These are phyloP conservation scores for Pestalotiopsis sp. DNA, from an alignment of 2,329 filamentous ascomycete species.

Conservation along the genomic window DNA sequence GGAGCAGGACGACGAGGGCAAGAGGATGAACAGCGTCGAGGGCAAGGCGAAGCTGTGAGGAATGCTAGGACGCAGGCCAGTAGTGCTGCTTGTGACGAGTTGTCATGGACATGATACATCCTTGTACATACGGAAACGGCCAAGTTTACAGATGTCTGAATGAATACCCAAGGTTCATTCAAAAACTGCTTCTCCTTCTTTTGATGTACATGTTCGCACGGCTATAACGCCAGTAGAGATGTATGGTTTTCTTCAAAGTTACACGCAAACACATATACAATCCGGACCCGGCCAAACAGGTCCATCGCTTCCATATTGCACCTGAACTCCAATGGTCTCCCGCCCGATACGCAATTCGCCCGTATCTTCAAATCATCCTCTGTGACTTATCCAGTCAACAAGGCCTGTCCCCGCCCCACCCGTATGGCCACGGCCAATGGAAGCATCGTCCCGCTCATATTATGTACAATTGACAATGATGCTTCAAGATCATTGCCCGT, in stretches of 20 bases:
- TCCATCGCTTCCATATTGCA: not conserved
- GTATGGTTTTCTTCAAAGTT: not conserved
- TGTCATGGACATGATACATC: not conserved
- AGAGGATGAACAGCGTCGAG: slow-evolving; percentile 66
- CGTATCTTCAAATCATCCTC: not conserved
- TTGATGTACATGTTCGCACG: not conserved
- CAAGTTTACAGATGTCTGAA: no score
- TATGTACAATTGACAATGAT: not conserved
- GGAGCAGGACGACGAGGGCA: slow-evolving; percentile 82
- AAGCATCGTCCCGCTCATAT: not conserved
- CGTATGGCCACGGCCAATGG: not conserved
- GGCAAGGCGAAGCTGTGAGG: slow-evolving; percentile 41
- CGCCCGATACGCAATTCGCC: not conserved
- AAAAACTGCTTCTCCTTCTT: not conserved
- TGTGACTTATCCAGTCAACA: not conserved
- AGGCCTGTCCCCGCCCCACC: not conserved
- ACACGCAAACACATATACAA: slow-evolving; percentile 4
- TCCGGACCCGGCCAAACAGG: not conserved
- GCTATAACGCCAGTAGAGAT: not conserved
- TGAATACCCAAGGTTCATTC: no score
- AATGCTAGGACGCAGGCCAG: no score
- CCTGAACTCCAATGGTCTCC: not conserved
- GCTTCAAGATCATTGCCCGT: not conserved
- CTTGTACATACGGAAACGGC: not conserved
- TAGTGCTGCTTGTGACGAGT: no score